Conservation (phyloP, 371 early-diverging fungal genomes). For the Umbelopsis sp. region DNA sequence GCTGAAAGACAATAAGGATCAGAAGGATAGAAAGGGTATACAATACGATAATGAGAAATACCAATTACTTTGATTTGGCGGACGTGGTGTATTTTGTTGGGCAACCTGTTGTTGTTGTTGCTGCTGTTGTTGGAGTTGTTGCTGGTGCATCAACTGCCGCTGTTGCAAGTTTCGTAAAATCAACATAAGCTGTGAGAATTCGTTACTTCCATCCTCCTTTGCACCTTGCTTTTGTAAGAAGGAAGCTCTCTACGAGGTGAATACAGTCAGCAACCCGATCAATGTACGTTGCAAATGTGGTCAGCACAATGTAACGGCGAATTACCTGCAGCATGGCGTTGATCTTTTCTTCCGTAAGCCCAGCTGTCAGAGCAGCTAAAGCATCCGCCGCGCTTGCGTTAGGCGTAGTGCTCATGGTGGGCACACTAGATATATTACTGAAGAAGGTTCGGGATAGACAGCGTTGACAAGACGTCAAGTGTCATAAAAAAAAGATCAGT, state of each 20-base stretch:
- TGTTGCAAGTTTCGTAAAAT: conserved; percentile 60
- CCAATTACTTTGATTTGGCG: conserved; percentile 3
- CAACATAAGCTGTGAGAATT: conserved; percentile 69
- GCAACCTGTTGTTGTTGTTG: conserved; percentile 24
- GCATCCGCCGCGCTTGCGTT: conserved; percentile 22
- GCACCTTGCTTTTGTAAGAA: conserved; percentile 64
- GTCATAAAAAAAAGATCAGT: conserved; percentile 22
- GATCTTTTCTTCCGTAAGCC: conserved; percentile 41
- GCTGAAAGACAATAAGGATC: neutral
- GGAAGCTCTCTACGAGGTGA: conserved; percentile 32
- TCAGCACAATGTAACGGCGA: conserved; percentile 3
- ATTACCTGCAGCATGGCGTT: conserved; percentile 40
- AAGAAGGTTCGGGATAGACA: neutral
- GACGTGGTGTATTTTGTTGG: conserved; percentile 6
- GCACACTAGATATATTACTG: conserved; percentile 9
- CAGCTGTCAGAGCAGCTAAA: conserved; percentile 29
- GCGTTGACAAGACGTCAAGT: conserved; percentile 18
- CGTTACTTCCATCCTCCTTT: conserved; percentile 71
- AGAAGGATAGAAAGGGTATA: neutral
- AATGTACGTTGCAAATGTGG: neutral
- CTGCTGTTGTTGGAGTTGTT: conserved; percentile 36
- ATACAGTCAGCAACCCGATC: neutral
- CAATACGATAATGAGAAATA: neutral
- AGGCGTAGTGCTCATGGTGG: conserved; percentile 24
- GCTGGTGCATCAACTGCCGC: conserved; percentile 37